Evolutionary conservation across 306 rosid genomes (phyloP), one percentile per base, ranked within the genome.

Genomic region (Amphicarpaea edgeworthii): DNA sequence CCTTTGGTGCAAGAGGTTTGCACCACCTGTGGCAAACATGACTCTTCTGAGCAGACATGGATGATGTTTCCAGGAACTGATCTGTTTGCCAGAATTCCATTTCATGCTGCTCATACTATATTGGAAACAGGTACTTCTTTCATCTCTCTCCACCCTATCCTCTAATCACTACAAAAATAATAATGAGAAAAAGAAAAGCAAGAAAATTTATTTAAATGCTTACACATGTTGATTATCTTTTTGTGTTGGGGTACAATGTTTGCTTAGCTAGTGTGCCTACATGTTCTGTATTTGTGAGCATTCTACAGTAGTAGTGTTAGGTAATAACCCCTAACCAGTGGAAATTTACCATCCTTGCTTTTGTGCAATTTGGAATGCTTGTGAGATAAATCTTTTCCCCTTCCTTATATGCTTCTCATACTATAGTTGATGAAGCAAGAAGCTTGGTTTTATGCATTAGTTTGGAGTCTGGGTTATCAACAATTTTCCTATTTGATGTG

Each of bases 1-100:
- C 88, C 96, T 47, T 79, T 92, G 85, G 92, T 95, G 72, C 85
- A 87, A 83, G 99, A 95, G 85, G 96, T 95, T 61, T 95, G 97
- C 47, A 34, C 84, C 72, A 82, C 97, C 19, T 94, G 96, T 47
- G 95, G 98, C 59, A 88, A 87, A 67, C 98, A 94, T 80, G 93
- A 92, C 73, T 81, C 89, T 34, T 69, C 68, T 70, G 96, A 92
- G 85, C 80, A 76, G 70, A 90, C 93, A 0, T 89, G 96, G 98
- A 87, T 88, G 95, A 84, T 85, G 85, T 94, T 94, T 85, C 93
- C 88, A 0, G 96, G 97, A 83, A 88, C 90, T 49, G 93, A 92
- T 85, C 51, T 92, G 80, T 92, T 92, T 83, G 88, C 90, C 50
- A 82, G 90, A 78, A 60, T 94, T 72, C 97, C 98, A 12, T 92